Evolutionary conservation across 2,329 filamentous ascomycete species (phyloP), one percentile per base, ranked within the genome.

Genomic region (Leptographium radiaticola): DNA sequence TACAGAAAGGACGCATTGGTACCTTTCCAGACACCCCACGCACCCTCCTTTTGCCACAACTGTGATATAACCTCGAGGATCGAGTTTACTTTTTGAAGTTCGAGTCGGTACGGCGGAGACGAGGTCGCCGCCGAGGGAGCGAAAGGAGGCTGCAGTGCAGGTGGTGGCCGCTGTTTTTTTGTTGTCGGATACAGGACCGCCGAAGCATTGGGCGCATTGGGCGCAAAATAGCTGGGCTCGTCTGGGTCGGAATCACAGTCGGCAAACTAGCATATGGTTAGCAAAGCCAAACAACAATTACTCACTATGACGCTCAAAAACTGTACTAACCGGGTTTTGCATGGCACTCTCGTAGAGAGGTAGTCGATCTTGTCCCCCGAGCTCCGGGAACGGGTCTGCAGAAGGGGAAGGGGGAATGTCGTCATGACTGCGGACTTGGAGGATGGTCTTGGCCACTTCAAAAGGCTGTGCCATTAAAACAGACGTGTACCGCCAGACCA

Each of bases 1-100:
- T 97, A 95, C 50, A 97, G 75, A 64, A 97, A 98, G 1, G 89
- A 94, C 15, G 87, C 82, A 65, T 97, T 97, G 40, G 89, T 88
- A 10, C 85, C 83, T 67, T 96, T 96, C 90, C 91, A 98, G 6
- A 96, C 83, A 6, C 93, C 93, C 76, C 89, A 90, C 0, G 84
- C 84, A 39, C 89, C 88, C 65, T 95, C 91, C 61, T 86, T 91
- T 49, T 84, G 78, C 87, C 93, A 97, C 20, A 97, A 71, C 65
- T 94, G 86, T 8, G 84, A 83, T 56, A 98, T 80, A 3, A 93
- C 88, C 60, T 95, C 89, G 61, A 90, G 79, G 55, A 97, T 75
- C 1, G 90, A 91, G 64, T 91, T 86, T 12, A 87, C 75, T 56
- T 83, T 83, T 59, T 83, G 84, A 20, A 96, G 75, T 30, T 75